A percentile compares a stretch with the other conserved stretches of the same genome.
These are phyloP conservation scores for Antarctomyces pellizariae DNA, from an alignment of 495 filamentous ascomycete genomes.

Conservation along the genomic window DNA sequence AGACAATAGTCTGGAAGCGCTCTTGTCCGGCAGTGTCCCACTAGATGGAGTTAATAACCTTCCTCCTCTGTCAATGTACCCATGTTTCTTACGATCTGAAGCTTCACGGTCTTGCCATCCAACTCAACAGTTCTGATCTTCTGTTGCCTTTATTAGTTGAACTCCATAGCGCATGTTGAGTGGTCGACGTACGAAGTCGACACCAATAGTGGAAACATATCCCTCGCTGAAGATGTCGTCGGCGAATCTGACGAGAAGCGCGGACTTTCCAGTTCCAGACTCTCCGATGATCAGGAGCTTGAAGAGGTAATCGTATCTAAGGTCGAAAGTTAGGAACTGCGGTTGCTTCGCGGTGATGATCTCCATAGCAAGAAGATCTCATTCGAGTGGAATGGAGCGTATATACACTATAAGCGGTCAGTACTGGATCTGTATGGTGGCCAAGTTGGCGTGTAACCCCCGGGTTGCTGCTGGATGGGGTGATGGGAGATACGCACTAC, in stretches of 20 bases:
- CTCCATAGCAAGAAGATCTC: constrained; percentile 3
- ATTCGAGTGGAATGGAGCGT: no score
- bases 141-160: constrained; percentile 19
- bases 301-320: constrained; percentile 99
- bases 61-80: constrained; percentile 1
- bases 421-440: no score
- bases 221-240: constrained; percentile 99
- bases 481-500: constrained; percentile 40
- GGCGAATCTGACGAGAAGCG: constrained; percentile 87
- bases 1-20: constrained; percentile 98
- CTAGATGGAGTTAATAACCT: constrained; percentile 24
- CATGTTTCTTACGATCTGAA: constrained; percentile 72
- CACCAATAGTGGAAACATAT: constrained; percentile 98
- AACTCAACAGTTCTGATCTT: constrained; percentile 99
- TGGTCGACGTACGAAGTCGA: constrained; percentile 66
- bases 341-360: constrained; percentile 2
- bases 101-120: constrained; percentile 97
- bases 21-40: constrained; percentile 99
- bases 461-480: constrained; percentile 4
- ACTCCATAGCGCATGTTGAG: constrained; percentile 2
- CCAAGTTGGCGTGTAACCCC: no score
- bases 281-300: constrained; percentile 99
- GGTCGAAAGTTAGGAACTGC: constrained; percentile 5
- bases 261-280: constrained; percentile 99
- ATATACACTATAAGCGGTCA: no score